Evolutionary conservation across 352 stramenopile species (phyloP), one percentile per base, ranked within the genome.

Genomic region (Plasmopara viticola): DNA sequence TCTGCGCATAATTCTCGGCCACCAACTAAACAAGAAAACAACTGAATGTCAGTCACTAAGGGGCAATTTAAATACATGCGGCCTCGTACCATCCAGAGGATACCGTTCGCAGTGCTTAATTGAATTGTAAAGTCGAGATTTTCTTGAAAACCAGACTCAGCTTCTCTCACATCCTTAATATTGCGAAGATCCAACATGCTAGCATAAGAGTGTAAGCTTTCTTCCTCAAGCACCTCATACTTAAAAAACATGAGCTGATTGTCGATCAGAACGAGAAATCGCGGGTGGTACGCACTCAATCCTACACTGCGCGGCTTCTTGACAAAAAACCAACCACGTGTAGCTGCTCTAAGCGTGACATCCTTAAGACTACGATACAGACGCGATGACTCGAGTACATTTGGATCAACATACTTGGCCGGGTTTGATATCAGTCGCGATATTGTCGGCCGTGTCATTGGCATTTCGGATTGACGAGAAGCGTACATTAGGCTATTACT

Each of bases 41-140:
- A 48, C 12, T 46, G 39, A 62, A 17, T 17, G 47, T 51, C 30
- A 63, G 15, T 13, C 44, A 9, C 14, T 15, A 18, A n/a, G 7
- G 2, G 12, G 14, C 37, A 41, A 41, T 3, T 41, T 1, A n/a
- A 41, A 8, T 18, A 17, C 14, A 15, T 41, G 1, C 37, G 43
- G 30, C n/a, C 35, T 52, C 66, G 42, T 74, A 93, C 82, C 84
- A 89, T 86, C 76, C 83, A 94, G 10, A 87, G 52, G 8, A 86
- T 64, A 25, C 90, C 79, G 25, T 86, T 63, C 3, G 70, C 58
- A 7, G 79, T 92, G 9, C 79, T 88, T 2, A 94, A 64, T 47
- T 92, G 84, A 54, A 94, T 90, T 15, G 84, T 87, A 37, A 89
- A 90, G 46, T 94, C 84, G 13, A 93, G 60, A 39, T 88, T 88